These are phyloP conservation scores for Scedosporium aurantiacum DNA, from an alignment of 2,329 filamentous ascomycete species.

Conservation along the genomic window DNA sequence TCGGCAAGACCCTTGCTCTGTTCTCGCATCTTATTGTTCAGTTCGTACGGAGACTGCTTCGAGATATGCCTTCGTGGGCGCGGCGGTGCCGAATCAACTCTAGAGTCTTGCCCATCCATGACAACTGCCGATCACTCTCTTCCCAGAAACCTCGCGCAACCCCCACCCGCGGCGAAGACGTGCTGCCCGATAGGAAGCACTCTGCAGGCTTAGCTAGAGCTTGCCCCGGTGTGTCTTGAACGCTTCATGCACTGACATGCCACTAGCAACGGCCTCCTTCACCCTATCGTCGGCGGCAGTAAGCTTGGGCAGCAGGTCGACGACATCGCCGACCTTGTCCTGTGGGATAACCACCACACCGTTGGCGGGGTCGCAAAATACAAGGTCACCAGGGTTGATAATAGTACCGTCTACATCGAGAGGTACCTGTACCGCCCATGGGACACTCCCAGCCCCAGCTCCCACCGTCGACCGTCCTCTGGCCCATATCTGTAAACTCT, in stretches of 20 bases:
- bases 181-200: neutral
- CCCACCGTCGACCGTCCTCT: constrained; percentile 47
- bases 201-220: constrained; percentile 10
- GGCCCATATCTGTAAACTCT: constrained; percentile 37
- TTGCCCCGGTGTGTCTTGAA: constrained; percentile 46
- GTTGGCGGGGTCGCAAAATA: constrained; percentile 59
- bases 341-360: constrained; percentile 59
- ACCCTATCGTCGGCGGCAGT: constrained; percentile 45
- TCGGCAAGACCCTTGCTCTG: neutral
- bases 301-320: constrained; percentile 46
- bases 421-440: constrained; percentile 40
- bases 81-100: neutral
- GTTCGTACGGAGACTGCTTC: neutral
- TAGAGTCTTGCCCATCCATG: neutral
- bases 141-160: neutral
- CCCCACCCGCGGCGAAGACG: neutral
- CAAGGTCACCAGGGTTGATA: constrained; percentile 48
- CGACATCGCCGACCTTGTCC: constrained; percentile 45
- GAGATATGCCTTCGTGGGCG: neutral
- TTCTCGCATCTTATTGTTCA: constrained; percentile 2
- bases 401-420: constrained; percentile 30
- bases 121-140: neutral
- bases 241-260: constrained; percentile 52
- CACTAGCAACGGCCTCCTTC: constrained; percentile 52
- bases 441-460: constrained; percentile 41